Evolutionary conservation across 2,329 filamentous ascomycete genomes (phyloP).

Genomic region (Conoideocrella luteorostrata): DNA sequence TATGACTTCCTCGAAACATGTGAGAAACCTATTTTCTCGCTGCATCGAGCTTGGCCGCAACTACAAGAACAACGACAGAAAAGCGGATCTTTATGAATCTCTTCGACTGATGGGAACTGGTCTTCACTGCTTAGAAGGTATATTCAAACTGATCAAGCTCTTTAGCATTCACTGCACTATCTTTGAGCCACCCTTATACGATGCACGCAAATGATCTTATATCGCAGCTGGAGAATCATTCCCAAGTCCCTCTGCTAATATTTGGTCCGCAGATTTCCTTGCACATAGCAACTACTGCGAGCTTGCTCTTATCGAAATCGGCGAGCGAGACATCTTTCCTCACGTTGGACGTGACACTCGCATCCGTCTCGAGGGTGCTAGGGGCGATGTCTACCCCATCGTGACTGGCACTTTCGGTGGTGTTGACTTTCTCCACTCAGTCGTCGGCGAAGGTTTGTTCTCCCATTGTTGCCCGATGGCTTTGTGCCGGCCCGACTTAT

Average conservation of each 20-base stretch:
- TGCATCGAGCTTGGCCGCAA: slow-evolving; percentile 75
- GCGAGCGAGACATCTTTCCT: slow-evolving; percentile 74
- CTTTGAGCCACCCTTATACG: no score
- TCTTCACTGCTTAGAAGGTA: slow-evolving; percentile 78
- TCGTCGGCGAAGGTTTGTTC: slow-evolving; percentile 57
- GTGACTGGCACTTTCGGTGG: slow-evolving; percentile 92
- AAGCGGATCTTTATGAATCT: slow-evolving; percentile 78
- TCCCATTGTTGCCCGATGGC: no score
- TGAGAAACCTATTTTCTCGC: slow-evolving; percentile 64
- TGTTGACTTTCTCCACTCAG: slow-evolving; percentile 88
- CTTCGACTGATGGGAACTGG: slow-evolving; percentile 81
- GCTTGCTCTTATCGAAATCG: slow-evolving; percentile 79
- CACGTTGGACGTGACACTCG: slow-evolving; percentile 74
- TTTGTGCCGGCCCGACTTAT: slow-evolving; percentile 7
- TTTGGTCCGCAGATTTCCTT: slow-evolving; percentile 59
- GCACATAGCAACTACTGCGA: slow-evolving; percentile 93
- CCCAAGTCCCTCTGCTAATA: not conserved
- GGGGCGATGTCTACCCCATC: slow-evolving; percentile 65
- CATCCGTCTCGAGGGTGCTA: slow-evolving; percentile 62
- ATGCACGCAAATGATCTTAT: no score
- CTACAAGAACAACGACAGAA: slow-evolving; percentile 52
- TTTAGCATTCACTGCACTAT: no score
- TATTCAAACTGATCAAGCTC: slow-evolving; percentile 7
- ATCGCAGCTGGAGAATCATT: no score
- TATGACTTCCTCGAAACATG: slow-evolving; percentile 72